Conservation (phyloP, 495 filamentous ascomycete genomes). For the Neurospora sp. region DNA sequence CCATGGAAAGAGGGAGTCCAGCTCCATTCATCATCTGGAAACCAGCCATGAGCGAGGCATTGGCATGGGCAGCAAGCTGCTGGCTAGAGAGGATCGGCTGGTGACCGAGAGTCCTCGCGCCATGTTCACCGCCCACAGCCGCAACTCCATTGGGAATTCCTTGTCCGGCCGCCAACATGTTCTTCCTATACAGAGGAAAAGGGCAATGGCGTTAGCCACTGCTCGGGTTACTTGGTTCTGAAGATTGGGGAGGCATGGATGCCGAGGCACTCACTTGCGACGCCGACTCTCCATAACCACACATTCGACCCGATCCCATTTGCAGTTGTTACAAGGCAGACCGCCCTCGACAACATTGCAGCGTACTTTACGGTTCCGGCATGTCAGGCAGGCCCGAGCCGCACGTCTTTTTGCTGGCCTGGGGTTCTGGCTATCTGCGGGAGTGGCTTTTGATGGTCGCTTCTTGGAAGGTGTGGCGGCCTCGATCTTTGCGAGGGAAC, state of each 20-base stretch:
- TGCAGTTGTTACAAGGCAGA: slow-evolving; percentile 75
- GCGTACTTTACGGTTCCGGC: slow-evolving; percentile 79
- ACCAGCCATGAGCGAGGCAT: neutral
- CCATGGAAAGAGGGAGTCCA: neutral
- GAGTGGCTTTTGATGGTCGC: slow-evolving; percentile 15
- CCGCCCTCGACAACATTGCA: slow-evolving; percentile 86
- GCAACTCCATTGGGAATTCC: neutral
- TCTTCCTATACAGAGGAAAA: neutral
- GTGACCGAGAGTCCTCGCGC: neutral
- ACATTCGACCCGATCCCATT: slow-evolving; percentile 80
- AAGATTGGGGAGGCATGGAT: neutral
- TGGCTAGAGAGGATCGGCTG: neutral
- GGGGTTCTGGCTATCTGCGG: slow-evolving; percentile 16
- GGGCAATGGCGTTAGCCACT: neutral
- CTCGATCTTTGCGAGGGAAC: slow-evolving; percentile 2
- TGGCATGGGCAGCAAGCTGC: neutral
- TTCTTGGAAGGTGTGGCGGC: slow-evolving; percentile 23
- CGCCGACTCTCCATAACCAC: slow-evolving; percentile 84
- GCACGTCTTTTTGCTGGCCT: slow-evolving; percentile 62
- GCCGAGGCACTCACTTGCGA: slow-evolving; percentile 56
- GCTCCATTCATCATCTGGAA: neutral
- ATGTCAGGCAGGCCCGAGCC: slow-evolving; percentile 79
- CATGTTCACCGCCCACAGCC: neutral
- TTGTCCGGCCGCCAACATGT: neutral
- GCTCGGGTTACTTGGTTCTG: neutral